phyloP scores from a whole-genome alignment of 371 early-diverging fungal species.

The Lichtheimia ramosa region DNA sequence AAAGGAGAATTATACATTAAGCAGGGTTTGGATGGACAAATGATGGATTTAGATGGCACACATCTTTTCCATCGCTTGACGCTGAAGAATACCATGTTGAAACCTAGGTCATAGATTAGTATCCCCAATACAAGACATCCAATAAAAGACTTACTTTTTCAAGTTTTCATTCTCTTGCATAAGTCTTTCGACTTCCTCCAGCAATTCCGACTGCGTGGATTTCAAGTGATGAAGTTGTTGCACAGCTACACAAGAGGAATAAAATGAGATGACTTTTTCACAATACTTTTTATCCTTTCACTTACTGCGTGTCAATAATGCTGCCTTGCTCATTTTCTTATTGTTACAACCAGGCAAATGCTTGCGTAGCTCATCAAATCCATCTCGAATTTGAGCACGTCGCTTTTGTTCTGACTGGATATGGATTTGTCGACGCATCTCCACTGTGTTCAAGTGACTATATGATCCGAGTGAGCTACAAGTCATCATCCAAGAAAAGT shows the following conservation, averaged over 20 bases:
- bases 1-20: too few species aligned
- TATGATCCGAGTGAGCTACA: background rate
- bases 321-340: conserved; percentile 61
- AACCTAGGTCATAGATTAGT: conserved; percentile 25
- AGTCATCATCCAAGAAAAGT: background rate
- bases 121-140: background rate
- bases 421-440: conserved; percentile 52
- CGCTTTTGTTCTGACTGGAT: conserved; percentile 56
- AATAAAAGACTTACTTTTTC: conserved; percentile 40
- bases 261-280: background rate
- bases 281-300: background rate
- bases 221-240: conserved; percentile 53
- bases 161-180: conserved; percentile 49
- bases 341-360: conserved; percentile 51
- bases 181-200: conserved; percentile 49
- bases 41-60: conserved; percentile 29
- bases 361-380: conserved; percentile 52
- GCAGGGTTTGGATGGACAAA: too few species aligned
- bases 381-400: conserved; percentile 53
- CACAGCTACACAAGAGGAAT: conserved; percentile 27
- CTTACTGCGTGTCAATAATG: conserved; percentile 53
- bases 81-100: conserved; percentile 46
- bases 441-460: conserved; percentile 27
- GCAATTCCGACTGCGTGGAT: conserved; percentile 39
- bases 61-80: conserved; percentile 55